Evolutionary conservation across 164 flowering plant species (phyloP).

Genomic region (Brasenia schreberi): DNA sequence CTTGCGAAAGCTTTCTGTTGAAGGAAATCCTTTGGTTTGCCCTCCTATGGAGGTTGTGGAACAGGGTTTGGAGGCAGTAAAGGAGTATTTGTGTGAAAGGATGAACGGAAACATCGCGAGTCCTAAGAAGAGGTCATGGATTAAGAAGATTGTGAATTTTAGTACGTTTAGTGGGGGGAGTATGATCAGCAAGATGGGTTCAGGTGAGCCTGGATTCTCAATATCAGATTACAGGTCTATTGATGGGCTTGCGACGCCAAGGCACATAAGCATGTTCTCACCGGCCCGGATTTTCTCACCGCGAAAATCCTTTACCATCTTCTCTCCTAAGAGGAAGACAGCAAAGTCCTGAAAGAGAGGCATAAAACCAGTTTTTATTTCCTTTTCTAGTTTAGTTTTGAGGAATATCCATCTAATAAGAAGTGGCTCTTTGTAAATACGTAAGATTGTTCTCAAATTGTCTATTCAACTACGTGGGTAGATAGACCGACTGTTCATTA

Average conservation of each 20-base stretch:
- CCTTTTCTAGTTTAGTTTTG: no score
- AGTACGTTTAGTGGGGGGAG: slow-evolving; percentile 36
- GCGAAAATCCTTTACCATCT: not conserved
- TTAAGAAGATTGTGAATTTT: slow-evolving; percentile 40
- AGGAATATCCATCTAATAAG: no score
- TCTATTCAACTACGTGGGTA: no score
- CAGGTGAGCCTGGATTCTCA: slow-evolving; percentile 23
- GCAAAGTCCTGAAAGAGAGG: not conserved
- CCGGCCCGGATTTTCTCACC: slow-evolving; percentile 66
- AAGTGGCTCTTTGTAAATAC: no score
- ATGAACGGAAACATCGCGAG: slow-evolving; percentile 28
- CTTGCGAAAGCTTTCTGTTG: slow-evolving; percentile 52
- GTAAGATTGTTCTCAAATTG: no score
- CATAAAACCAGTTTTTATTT: no score
- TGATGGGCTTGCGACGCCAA: slow-evolving; percentile 51
- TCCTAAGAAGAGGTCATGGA: slow-evolving; percentile 41
- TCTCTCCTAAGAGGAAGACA: not conserved
- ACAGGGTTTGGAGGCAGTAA: slow-evolving; percentile 41
- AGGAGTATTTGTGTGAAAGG: slow-evolving; percentile 44
- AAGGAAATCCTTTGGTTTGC: slow-evolving; percentile 73
- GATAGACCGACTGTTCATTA: no score
- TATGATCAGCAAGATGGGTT: not conserved
- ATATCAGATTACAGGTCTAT: slow-evolving; percentile 35
- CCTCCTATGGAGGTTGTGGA: slow-evolving; percentile 57
- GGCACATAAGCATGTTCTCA: slow-evolving; percentile 48